Percentiles rank a stretch among this genome's conserved stretches.
These are phyloP conservation scores for Malus sylvestris DNA, from an alignment of 306 rosid genomes.

Conservation along the genomic window DNA sequence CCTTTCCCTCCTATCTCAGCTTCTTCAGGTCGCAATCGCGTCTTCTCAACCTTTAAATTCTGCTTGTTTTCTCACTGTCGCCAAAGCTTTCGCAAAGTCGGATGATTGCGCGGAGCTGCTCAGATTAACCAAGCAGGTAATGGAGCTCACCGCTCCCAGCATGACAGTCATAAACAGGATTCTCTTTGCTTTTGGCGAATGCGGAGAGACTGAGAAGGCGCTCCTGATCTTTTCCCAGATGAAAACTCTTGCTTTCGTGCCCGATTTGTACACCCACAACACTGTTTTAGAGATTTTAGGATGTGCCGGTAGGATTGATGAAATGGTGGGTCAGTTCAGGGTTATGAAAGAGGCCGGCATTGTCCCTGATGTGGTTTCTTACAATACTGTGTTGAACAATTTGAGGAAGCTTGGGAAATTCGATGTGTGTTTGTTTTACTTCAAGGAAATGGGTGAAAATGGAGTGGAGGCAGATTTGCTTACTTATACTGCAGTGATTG, in stretches of 20 bases:
- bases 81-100: constrained; percentile 50
- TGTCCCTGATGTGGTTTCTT: constrained; percentile 55
- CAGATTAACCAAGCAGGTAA: constrained; percentile 35
- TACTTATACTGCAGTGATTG: constrained; percentile 65
- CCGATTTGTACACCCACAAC: constrained; percentile 64
- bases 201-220: constrained; percentile 65
- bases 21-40: constrained; percentile 42
- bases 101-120: constrained; percentile 26
- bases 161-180: constrained; percentile 47
- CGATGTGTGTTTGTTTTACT: constrained; percentile 44
- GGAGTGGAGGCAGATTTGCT: constrained; percentile 63
- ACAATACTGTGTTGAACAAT: constrained; percentile 62
- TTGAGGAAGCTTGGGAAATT: constrained; percentile 64
- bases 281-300: constrained; percentile 69
- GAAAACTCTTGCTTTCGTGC: constrained; percentile 26
- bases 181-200: constrained; percentile 53
- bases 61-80: constrained; percentile 38
- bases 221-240: constrained; percentile 49
- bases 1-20: constrained; percentile 36
- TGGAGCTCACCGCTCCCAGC: constrained; percentile 36
- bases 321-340: constrained; percentile 45
- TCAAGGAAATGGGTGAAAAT: constrained; percentile 58
- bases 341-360: constrained; percentile 51
- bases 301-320: constrained; percentile 41
- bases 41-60: constrained; percentile 33